These are phyloP conservation scores for Penicillium odoratum DNA, from an alignment of 495 filamentous ascomycete species.

Conservation along the genomic window DNA sequence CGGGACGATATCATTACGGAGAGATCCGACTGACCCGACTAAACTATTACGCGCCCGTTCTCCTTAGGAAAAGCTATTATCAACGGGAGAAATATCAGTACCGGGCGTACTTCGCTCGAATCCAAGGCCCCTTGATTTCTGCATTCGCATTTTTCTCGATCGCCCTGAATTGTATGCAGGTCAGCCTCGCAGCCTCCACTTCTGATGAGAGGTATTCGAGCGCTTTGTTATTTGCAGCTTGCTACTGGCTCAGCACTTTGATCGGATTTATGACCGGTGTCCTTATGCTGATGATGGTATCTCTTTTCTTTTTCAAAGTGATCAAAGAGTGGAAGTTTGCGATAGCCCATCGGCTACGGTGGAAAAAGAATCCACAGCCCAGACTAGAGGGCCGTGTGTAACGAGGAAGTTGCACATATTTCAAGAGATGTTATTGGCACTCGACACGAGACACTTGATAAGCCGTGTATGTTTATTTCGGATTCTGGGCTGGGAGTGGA, in stretches of 20 bases:
- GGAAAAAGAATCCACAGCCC: conserved; percentile 1
- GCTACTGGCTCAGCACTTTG: conserved; percentile 8
- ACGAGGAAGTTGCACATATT: not conserved
- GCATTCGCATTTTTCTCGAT: conserved; percentile 7
- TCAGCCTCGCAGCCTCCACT: conserved; percentile 5
- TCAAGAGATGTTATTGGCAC: too few relatives aligned
- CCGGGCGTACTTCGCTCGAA: conserved; percentile 7
- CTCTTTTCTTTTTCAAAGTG: conserved; percentile 5
- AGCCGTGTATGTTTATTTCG: too few relatives aligned
- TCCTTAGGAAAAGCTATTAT: conserved; percentile 1
- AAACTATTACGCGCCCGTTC: not conserved
- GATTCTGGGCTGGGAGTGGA: not conserved
- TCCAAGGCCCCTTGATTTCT: conserved; percentile 6
- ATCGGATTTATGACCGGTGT: conserved; percentile 5
- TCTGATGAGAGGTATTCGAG: conserved; percentile 10
- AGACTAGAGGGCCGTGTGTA: conserved; percentile 1
- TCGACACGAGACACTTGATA: too few relatives aligned
- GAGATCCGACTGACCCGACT: not conserved
- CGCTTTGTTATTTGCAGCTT: conserved; percentile 5
- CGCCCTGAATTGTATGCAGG: conserved; percentile 4
- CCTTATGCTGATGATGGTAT: conserved; percentile 4
- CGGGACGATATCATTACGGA: not conserved
- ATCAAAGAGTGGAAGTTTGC: conserved; percentile 6
- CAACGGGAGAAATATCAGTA: not conserved
- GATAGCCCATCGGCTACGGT: conserved; percentile 6